These are phyloP conservation scores for Aureobasidium mangrovei DNA, from an alignment of 2,329 filamentous ascomycete species.

Conservation along the genomic window DNA sequence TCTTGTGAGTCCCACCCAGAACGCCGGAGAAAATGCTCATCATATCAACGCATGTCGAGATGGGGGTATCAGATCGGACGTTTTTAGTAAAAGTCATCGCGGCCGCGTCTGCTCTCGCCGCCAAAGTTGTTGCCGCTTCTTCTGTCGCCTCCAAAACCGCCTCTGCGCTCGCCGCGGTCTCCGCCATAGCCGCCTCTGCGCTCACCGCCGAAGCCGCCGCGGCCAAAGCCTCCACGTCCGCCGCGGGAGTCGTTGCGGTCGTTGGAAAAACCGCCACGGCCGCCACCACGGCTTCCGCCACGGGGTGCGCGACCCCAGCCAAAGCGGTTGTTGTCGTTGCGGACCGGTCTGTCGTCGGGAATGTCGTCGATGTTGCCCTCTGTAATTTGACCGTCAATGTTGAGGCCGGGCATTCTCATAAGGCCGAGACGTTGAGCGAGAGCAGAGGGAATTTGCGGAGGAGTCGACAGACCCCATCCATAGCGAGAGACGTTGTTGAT, in stretches of 20 bases:
- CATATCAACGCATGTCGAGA: no score
- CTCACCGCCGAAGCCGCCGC: constrained; percentile 8
- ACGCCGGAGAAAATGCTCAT: no score
- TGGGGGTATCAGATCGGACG: no score
- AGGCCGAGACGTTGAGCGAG: constrained; percentile 26
- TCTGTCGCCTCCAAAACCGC: background rate
- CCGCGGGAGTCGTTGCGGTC: constrained; percentile 3
- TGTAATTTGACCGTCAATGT: constrained; percentile 16
- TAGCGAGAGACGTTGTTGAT: constrained; percentile 46
- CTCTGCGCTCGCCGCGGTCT: background rate
- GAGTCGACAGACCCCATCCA: constrained; percentile 45
- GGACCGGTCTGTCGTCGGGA: constrained; percentile 18
- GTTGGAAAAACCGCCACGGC: constrained; percentile 2
- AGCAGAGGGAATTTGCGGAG: constrained; percentile 34
- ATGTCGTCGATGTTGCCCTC: constrained; percentile 16
- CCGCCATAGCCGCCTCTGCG: background rate
- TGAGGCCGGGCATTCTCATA: constrained; percentile 22
- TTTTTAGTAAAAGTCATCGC: background rate
- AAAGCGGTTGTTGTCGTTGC: constrained; percentile 10
- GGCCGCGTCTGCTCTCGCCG: constrained; percentile 16
- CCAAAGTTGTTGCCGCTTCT: constrained; percentile 17
- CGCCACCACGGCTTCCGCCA: constrained; percentile 4
- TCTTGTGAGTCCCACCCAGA: no score
- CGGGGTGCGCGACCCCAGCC: constrained; percentile 1
- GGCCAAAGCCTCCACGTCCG: constrained; percentile 5